Base-by-base conservation (phyloP, 345 rosid genomes). In the Lepidium sativum region DNA sequence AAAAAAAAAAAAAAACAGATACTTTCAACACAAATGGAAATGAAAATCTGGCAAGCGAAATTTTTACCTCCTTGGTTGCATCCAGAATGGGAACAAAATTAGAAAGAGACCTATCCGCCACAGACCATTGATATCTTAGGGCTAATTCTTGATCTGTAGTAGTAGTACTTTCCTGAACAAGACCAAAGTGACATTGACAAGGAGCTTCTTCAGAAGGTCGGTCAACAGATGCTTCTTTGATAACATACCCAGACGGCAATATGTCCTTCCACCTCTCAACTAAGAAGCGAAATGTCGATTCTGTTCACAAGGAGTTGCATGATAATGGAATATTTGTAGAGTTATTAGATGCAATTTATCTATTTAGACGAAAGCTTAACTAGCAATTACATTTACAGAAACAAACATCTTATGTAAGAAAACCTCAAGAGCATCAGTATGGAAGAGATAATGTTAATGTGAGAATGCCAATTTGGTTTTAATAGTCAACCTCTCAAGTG, bases 181-280 rank as follows among this genome's bases (percentile, higher is more conserved):
- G 80, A 63, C 32, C 63, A 71, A 92, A 81, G 75, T 83, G 95
- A 78, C 97, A 84, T 60, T 51, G 74, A 74, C 98, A 92, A 71
- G 85, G 82, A 76, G 91, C 89, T 75, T 87, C 96, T 83, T 92
- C 98, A 45, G 83, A 86, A 68, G 98, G 98, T 59, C 85, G 76
- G 77, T 92, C 96, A 74, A 89, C 72, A 62, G 77, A 84, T 25
- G 87, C 96, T 75, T 86, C 97, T 79, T 89, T 87, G 43, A 89
- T 79, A 38, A 86, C 67, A 81, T 83, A 87, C 40, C 86, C 92
- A 13, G 77, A 72, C 25, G 98, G 98, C 58, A 86, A 76, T 37
- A 60, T 66, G 54, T 87, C 90, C 82, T 79, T 84, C 98, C 98
- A 92, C 72, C 80, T 89, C 76, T 89, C 97, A 60, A 74, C 82